Evolutionary conservation across 2,329 filamentous ascomycete genomes (phyloP).

Genomic region (Dothideomycetidae sp.): DNA sequence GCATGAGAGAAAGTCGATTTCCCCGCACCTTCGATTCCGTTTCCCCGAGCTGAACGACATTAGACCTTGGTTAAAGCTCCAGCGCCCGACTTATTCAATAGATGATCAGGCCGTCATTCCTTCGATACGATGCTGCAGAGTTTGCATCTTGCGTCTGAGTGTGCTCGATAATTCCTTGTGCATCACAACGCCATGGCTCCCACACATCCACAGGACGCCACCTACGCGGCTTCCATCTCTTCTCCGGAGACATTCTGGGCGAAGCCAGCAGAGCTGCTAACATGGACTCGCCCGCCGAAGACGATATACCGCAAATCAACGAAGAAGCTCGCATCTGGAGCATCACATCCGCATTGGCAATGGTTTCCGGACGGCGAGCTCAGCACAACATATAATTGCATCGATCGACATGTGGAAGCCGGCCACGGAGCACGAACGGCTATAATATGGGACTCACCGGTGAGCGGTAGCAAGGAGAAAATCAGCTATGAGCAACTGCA

Average conservation of each 20-base stretch:
- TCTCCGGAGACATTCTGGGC: constrained; percentile 25
- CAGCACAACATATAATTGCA: constrained; percentile 80
- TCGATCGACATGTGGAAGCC: constrained; percentile 73
- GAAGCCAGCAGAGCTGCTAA: constrained; percentile 47
- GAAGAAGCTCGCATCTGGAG: constrained; percentile 49
- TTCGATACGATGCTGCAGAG: no score
- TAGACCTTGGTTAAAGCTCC: not conserved
- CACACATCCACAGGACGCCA: constrained; percentile 23
- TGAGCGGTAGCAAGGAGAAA: constrained; percentile 56
- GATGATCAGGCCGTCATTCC: not conserved
- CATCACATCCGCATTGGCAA: constrained; percentile 62
- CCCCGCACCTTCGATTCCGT: not conserved
- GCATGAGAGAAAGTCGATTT: not conserved
- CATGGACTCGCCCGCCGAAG: constrained; percentile 68
- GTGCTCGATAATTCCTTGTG: no score
- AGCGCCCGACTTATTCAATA: not conserved
- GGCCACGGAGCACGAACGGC: constrained; percentile 62
- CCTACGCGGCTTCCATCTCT: constrained; percentile 21
- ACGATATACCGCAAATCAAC: constrained; percentile 44
- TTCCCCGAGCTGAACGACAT: not conserved
- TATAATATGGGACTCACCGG: constrained; percentile 78
- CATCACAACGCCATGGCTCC: constrained; percentile 13
- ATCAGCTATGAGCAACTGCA: constrained; percentile 65
- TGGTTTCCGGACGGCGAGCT: constrained; percentile 88
- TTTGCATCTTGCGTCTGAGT: no score